These are phyloP conservation scores for Gremmenia infestans DNA, from an alignment of 2,329 filamentous ascomycete species.

Conservation along the genomic window DNA sequence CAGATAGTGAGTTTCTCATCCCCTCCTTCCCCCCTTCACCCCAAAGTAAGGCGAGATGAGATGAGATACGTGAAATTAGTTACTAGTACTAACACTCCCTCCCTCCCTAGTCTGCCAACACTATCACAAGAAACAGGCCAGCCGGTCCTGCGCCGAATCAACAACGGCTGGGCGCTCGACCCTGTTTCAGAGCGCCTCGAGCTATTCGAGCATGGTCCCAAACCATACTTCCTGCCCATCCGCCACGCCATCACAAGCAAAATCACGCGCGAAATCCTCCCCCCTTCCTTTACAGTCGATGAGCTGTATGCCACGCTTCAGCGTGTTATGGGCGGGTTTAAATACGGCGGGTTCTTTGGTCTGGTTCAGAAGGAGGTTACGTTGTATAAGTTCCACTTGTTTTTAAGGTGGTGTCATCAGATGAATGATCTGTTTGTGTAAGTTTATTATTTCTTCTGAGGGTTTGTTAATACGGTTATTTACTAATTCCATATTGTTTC, in stretches of 20 bases:
- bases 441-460: not conserved
- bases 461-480: too few species aligned
- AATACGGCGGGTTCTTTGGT: not conserved
- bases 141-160: not conserved
- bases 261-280: not conserved
- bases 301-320: not conserved
- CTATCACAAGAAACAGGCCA: not conserved
- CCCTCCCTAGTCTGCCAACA: not conserved
- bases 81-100: too few species aligned
- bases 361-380: not conserved
- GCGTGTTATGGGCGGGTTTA: not conserved
- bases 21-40: not conserved
- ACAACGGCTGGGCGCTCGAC: not conserved
- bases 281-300: not conserved
- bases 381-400: not conserved
- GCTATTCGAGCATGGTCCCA: not conserved
- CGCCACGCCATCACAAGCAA: not conserved
- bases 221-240: not conserved
- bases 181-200: not conserved
- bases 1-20: not conserved
- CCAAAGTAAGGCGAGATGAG: not conserved
- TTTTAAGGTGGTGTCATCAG: constrained; percentile 1
- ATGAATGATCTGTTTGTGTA: not conserved
- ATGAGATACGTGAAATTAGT: not conserved
- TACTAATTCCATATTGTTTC: too few species aligned